These are phyloP conservation scores for Cyclotella baltica DNA, from an alignment of 108 stramenopile species.

Conservation along the genomic window DNA sequence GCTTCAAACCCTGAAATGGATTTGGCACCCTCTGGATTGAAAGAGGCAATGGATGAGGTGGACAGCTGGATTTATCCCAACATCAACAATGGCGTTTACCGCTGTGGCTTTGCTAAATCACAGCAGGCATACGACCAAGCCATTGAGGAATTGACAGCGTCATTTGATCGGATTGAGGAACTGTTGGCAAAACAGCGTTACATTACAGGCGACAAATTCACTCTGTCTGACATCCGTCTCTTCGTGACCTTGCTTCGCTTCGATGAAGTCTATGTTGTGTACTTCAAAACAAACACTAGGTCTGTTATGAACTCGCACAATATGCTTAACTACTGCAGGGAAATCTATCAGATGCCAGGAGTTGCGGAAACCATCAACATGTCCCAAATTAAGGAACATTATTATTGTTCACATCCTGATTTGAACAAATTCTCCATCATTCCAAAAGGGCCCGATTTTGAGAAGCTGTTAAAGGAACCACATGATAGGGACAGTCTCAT, in stretches of 20 bases:
- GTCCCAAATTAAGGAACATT: conserved; percentile 97
- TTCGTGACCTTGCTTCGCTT: conserved; percentile 95
- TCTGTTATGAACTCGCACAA: conserved; percentile 83
- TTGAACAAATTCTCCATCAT: conserved; percentile 88
- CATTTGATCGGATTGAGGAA: conserved; percentile 87
- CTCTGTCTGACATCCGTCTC: conserved; percentile 95
- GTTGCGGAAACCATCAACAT: conserved; percentile 90
- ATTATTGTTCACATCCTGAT: conserved; percentile 88
- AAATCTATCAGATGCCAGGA: conserved; percentile 93
- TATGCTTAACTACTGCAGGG: conserved; percentile 92
- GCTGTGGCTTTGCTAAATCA: conserved; percentile 94
- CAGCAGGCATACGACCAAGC: conserved; percentile 94
- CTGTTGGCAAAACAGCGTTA: conserved; percentile 82
- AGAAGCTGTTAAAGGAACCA: conserved; percentile 64
- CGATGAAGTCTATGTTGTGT: conserved; percentile 91
- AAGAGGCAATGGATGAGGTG: conserved; percentile 80
- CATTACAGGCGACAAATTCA: conserved; percentile 83
- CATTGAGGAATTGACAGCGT: conserved; percentile 85
- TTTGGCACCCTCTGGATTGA: conserved; percentile 86
- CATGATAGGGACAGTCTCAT: conserved; percentile 54
- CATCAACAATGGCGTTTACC: conserved; percentile 97
- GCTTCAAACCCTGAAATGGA: conserved; percentile 81
- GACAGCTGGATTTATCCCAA: conserved; percentile 91
- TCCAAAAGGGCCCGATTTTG: conserved; percentile 78
- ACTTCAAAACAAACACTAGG: conserved; percentile 95